Evolutionary conservation across 1,139 yeast genomes (phyloP), one percentile per base, ranked within the genome.

Genomic region (Yamadazyma kanchanaburiensis): DNA sequence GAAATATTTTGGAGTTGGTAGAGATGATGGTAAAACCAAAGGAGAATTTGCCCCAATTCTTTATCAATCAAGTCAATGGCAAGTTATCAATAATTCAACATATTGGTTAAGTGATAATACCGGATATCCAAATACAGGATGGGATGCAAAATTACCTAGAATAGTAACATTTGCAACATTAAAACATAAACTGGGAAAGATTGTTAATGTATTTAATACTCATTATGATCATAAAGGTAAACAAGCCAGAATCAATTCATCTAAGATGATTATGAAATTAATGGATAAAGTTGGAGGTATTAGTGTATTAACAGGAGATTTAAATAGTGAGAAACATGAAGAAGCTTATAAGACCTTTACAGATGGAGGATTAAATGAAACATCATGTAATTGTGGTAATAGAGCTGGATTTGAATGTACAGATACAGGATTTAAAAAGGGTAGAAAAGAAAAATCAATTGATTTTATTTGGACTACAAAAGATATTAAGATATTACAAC

Each of bases 1-100:
- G 64, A 49, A 51, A 7, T 67, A 68, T 40, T 64, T 60, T 33
- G 74, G 74, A 2, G 65, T 61, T n/a, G 76, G 77, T 2, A 51
- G 77, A 45, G 69, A 66, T 30, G 75, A 71, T 46, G 77, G 77
- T 4, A 42, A 45, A 9, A 47, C 49, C 5, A 42, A 47, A 4
- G 76, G 77, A 5, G 77, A 71, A 37, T 68, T 54, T 37, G 59
- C 71, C 24, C 75, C 77, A 1, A 56, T 71, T 13, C 53, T 64
- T 24, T 69, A 58, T 40, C 54, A 61, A 30, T 48, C 53, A 4
- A 34, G 45, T 2, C 55, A 50, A 15, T 55, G 70, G 54, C 32
- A 44, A 12, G 34, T 68, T 15, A 24, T 60, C 7, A 49, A 56
- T 18, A 53, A 56, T 32, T 56, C 60, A 12, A 65, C 70, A n/a